Conservation (phyloP, 176 grass and related monocot genomes). For the Carex scoparia region DNA sequence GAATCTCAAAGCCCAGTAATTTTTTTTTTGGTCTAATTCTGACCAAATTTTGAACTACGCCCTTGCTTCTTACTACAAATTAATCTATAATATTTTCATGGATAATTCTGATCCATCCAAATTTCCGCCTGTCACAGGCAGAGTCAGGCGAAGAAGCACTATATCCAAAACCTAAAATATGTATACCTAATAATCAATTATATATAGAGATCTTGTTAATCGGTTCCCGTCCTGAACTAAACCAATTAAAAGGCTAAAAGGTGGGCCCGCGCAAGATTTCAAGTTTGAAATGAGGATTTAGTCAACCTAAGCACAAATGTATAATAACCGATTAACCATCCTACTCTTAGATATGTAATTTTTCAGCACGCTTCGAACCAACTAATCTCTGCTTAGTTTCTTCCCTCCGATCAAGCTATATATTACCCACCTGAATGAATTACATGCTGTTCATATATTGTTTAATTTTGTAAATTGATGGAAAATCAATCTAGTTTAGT, state of each 20-base stretch:
- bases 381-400: no score
- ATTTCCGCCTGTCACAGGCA: background rate
- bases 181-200: background rate
- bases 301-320: background rate
- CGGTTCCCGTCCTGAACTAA: background rate
- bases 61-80: background rate
- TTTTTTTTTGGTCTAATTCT: no score
- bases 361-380: no score
- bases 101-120: background rate
- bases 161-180: background rate
- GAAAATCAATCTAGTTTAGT: no score
- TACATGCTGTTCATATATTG: no score
- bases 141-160: background rate
- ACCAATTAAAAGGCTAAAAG: background rate
- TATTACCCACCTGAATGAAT: no score
- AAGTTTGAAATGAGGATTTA: conserved; percentile 8
- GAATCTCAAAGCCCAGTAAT: no score
- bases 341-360: no score
- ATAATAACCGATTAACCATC: background rate
- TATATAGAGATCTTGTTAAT: background rate
- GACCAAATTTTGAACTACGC: no score
- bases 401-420: no score
- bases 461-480: no score
- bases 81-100: background rate
- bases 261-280: background rate